These are phyloP conservation scores for Verticillium zaregamsianum DNA, from an alignment of 2,329 filamentous ascomycete genomes.

Conservation along the genomic window DNA sequence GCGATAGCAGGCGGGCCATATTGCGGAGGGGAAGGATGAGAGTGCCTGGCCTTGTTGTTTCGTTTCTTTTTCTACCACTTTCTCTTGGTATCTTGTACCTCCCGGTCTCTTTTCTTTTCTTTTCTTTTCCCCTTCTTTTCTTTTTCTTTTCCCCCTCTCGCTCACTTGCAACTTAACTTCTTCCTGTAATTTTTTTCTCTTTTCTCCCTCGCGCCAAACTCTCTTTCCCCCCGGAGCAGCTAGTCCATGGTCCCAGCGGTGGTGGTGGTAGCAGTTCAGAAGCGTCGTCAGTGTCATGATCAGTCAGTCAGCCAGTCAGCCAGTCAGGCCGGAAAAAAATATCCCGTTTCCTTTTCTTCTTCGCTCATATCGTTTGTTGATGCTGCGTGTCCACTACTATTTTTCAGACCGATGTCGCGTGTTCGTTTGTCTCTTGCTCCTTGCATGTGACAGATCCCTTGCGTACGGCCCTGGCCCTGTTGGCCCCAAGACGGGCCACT, in stretches of 20 bases:
- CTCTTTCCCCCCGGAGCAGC: background rate
- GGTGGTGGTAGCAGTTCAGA: background rate
- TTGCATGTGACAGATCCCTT: background rate
- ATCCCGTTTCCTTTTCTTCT: background rate
- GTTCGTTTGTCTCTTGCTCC: background rate
- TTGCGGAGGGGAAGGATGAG: background rate
- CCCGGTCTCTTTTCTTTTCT: conserved; percentile 8
- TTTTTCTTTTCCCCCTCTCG: conserved; percentile 4
- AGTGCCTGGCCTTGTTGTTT: conserved; percentile 1
- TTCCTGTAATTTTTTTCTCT: conserved; percentile 12
- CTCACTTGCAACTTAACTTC: conserved; percentile 7
- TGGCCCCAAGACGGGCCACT: background rate
- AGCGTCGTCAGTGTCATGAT: background rate
- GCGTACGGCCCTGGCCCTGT: background rate
- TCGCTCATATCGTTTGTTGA: background rate
- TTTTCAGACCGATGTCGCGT: background rate
- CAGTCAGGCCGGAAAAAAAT: background rate
- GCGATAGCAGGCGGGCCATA: background rate
- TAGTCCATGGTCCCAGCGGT: background rate
- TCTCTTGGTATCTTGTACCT: background rate
- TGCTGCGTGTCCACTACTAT: background rate
- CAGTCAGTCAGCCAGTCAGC: background rate
- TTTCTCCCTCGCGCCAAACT: background rate
- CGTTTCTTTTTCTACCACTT: conserved; percentile 12
- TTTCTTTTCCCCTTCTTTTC: conserved; percentile 9